These are phyloP conservation scores for Chlorella variabilis DNA, from an alignment of 163 green algal species.

Conservation along the genomic window DNA sequence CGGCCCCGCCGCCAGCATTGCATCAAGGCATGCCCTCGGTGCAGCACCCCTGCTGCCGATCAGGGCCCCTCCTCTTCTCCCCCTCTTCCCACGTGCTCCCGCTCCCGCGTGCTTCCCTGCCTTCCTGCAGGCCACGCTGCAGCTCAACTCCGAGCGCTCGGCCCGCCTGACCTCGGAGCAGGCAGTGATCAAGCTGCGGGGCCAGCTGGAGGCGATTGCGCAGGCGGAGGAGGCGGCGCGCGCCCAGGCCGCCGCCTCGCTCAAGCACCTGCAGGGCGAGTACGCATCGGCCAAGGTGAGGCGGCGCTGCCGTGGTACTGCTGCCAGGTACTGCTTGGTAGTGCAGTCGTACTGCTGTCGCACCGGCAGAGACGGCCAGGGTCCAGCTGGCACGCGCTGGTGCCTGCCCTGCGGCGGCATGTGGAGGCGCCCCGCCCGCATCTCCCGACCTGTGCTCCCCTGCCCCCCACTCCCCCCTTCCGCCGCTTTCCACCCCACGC, in stretches of 20 bases:
- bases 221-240: slow-evolving; percentile 37
- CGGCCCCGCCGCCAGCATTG: too few species aligned
- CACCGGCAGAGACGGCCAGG: too few species aligned
- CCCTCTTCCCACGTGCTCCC: not conserved
- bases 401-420: too few species aligned
- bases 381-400: too few species aligned
- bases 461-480: too few species aligned
- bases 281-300: slow-evolving; percentile 45
- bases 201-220: slow-evolving; percentile 44
- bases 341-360: too few species aligned
- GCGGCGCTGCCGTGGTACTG: too few species aligned
- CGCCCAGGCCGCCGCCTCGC: slow-evolving; percentile 1
- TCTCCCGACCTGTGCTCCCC: too few species aligned
- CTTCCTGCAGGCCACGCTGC: not conserved
- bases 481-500: not conserved
- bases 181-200: slow-evolving; percentile 29
- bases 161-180: slow-evolving; percentile 49
- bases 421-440: too few species aligned
- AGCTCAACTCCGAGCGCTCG: slow-evolving; percentile 48
- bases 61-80: not conserved
- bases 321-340: too few species aligned
- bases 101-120: not conserved
- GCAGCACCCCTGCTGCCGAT: not conserved
- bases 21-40: too few species aligned
- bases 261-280: slow-evolving; percentile 41